Conservation (phyloP, 2,329 filamentous ascomycete species). For the Beauveria varroae region DNA sequence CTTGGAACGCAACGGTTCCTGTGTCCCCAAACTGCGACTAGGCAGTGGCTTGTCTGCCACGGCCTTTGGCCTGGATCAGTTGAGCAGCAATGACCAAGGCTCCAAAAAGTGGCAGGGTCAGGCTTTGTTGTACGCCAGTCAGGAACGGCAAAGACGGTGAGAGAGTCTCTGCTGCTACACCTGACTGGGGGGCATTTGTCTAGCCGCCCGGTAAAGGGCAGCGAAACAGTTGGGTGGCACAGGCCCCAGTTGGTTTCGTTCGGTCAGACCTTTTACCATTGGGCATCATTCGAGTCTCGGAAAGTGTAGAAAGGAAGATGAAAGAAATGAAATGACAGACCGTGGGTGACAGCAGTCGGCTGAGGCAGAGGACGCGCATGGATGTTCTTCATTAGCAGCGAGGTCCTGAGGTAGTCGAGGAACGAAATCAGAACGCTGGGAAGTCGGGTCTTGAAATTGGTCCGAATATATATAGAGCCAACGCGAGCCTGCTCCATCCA, state of each 20-base stretch:
- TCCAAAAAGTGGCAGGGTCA: slow-evolving; percentile 42
- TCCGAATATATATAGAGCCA: not conserved
- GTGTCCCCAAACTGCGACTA: slow-evolving; percentile 8
- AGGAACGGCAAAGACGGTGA: not conserved
- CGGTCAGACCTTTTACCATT: slow-evolving; percentile 61
- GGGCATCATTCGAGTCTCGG: slow-evolving; percentile 41
- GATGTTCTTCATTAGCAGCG: not conserved
- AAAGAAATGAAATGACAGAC: not conserved
- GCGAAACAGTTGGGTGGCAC: slow-evolving; percentile 15
- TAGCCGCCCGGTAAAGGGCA: not conserved
- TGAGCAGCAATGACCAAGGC: slow-evolving; percentile 36
- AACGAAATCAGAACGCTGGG: not conserved
- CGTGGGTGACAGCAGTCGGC: not conserved
- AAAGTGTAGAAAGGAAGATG: not conserved
- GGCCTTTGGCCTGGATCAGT: slow-evolving; percentile 52
- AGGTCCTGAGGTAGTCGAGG: no score
- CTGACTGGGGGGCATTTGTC: not conserved
- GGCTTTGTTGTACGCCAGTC: not conserved
- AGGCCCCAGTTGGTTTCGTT: slow-evolving; percentile 40
- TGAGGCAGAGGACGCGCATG: not conserved
- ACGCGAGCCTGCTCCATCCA: not conserved
- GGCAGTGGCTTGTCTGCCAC: slow-evolving; percentile 38
- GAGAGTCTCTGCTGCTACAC: not conserved
- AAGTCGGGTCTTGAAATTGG: not conserved
- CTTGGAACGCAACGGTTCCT: slow-evolving; percentile 44